These are phyloP conservation scores for Hansfordia pulvinata DNA, from an alignment of 2,329 filamentous ascomycete species.

Conservation along the genomic window DNA sequence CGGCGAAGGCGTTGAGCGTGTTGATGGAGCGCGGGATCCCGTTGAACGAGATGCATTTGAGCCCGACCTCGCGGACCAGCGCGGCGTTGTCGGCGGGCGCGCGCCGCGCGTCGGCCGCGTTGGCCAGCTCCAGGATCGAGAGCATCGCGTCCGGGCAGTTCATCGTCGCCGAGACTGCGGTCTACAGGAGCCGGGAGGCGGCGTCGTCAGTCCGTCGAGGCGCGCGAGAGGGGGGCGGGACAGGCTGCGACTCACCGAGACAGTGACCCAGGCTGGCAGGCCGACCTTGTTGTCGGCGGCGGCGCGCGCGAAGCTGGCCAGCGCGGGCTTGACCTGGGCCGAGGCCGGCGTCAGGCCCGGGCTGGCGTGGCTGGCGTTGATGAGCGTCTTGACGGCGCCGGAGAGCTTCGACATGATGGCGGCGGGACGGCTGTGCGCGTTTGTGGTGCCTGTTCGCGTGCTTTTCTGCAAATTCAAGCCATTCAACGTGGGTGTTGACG, in stretches of 20 bases:
- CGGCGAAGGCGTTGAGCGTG: slow-evolving; percentile 59
- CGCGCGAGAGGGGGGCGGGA: neutral
- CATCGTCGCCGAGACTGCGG: slow-evolving; percentile 73
- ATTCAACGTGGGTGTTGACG: no score
- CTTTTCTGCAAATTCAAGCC: no score
- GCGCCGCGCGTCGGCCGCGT: slow-evolving; percentile 9
- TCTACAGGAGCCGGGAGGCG: slow-evolving; percentile 25
- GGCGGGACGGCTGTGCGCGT: neutral
- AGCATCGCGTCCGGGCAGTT: slow-evolving; percentile 69
- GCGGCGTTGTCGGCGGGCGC: slow-evolving; percentile 42
- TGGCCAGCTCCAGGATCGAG: slow-evolving; percentile 42
- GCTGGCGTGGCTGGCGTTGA: slow-evolving; percentile 54
- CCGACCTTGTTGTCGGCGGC: slow-evolving; percentile 37
- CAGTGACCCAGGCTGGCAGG: slow-evolving; percentile 18
- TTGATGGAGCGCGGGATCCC: slow-evolving; percentile 78
- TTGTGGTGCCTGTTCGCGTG: no score
- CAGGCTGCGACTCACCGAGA: slow-evolving; percentile 14
- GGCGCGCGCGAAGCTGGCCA: slow-evolving; percentile 48
- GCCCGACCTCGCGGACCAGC: slow-evolving; percentile 60
- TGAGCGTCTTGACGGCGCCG: slow-evolving; percentile 55
- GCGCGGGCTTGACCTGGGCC: slow-evolving; percentile 47
- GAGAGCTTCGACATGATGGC: slow-evolving; percentile 59
- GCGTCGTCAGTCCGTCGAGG: neutral
- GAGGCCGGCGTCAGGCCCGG: slow-evolving; percentile 54
- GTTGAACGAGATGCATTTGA: slow-evolving; percentile 71